Conservation (phyloP, 2,329 filamentous ascomycete species). For the Penicillium sclerotiorum region DNA sequence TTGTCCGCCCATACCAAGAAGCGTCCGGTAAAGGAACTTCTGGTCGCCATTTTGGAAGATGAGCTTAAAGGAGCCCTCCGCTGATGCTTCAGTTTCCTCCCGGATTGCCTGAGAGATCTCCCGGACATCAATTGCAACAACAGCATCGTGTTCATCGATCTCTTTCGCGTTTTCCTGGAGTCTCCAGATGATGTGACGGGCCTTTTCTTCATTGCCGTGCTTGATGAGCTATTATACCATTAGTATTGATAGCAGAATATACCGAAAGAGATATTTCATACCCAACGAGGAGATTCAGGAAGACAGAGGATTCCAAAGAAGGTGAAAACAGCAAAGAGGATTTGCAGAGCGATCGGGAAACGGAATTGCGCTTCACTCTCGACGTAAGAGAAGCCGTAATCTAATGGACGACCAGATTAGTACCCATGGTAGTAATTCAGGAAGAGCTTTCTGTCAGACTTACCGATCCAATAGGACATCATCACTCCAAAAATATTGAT, state of each 20-base stretch:
- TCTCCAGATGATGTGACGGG: slow-evolving; percentile 37
- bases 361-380: slow-evolving; percentile 33
- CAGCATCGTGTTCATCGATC: slow-evolving; percentile 28
- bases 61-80: slow-evolving; percentile 26
- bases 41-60: slow-evolving; percentile 29
- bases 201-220: slow-evolving; percentile 37
- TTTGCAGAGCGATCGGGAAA: slow-evolving; percentile 38
- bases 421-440: too few species aligned
- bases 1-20: slow-evolving; percentile 35
- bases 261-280: neutral
- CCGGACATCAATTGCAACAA: slow-evolving; percentile 25
- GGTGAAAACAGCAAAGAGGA: slow-evolving; percentile 33
- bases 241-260: neutral
- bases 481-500: slow-evolving; percentile 36
- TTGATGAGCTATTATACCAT: slow-evolving; percentile 31
- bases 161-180: slow-evolving; percentile 33
- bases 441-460: too few species aligned
- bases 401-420: slow-evolving; percentile 1
- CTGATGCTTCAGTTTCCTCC: slow-evolving; percentile 26
- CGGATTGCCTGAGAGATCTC: slow-evolving; percentile 28
- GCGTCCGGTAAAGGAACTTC: slow-evolving; percentile 27
- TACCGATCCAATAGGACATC: slow-evolving; percentile 39
- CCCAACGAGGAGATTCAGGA: slow-evolving; percentile 50
- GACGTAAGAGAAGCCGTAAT: slow-evolving; percentile 33
- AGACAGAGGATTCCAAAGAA: slow-evolving; percentile 36